Evolutionary conservation across 768 basidiomycete species (phyloP), one percentile per base, ranked within the genome.

Genomic region (Exsudoporus frostii): DNA sequence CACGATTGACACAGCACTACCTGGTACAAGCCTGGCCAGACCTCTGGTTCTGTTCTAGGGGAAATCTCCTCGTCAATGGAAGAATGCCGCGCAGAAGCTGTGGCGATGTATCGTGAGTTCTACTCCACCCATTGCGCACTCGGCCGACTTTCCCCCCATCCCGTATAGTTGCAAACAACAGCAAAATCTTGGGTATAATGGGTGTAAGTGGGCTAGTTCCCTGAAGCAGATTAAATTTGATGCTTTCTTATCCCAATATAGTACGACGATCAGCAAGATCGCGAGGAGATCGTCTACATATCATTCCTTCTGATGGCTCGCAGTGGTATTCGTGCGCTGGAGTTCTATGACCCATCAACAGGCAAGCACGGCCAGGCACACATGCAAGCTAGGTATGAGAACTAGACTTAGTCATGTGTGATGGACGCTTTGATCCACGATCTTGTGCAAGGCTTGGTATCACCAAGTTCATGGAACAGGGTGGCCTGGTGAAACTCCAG

Each of bases 21-120:
- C 15, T 94, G 92, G 92, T 95, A 95, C 70, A 88, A 88, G 65
- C 80, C 87, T 32, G 92, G 92, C 8, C 92, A 92, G 69, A 91
- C 88, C 0, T 80, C 90, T 36, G 88, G 83, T 45, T 84, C 90
- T 10, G 85, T 92, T 1, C 76, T 95, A 2, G 92, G 92, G 1
- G 88, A 92, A 55, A 88, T 92, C 7, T 92, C 90, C 4, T 92
- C 91, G 0, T 93, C 92, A 1, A 83, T 93, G 82, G 92, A 94
- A 70, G 92, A 94, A 73, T 93, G 92, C 60, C 83, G 92, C n/a
- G 92, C 92, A 10, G 92, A 95, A 72, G 80, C 89, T 2, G 92
- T 92, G 20, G 88, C 88, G 0, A 74, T 94, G 38, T 93, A 83
- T 72, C 78, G 90, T 88, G 63, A 73, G 82, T 72, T 15, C 7